Evolutionary conservation across 2,329 filamentous ascomycete genomes (phyloP), one percentile per base, ranked within the genome.

Genomic region (Lanzia echinophila): DNA sequence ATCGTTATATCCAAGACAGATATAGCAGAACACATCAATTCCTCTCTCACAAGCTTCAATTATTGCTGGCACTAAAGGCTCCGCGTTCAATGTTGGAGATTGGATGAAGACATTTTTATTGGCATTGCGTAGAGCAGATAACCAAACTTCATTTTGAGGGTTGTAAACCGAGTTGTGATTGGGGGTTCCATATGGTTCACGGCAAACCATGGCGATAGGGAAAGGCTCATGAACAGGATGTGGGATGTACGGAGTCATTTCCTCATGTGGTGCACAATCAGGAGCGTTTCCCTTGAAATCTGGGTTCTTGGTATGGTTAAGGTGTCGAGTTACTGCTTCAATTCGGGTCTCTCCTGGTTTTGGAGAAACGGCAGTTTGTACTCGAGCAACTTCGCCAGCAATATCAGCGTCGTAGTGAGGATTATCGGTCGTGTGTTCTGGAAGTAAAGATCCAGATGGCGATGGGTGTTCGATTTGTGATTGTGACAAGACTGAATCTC

Each of bases 1-100:
- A 60, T 91, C 88, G 58, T 91, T 91, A 70, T 92, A 92, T 1
- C 88, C 87, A 0, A 91, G 77, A 59, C 86, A 89, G 1, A 90
- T 75, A 58, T 88, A 90, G 65, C 82, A 84, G 0, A 79, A 82
- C 0, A 90, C 81, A 48, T 83, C 72, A 0, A 90, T 69, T 0
- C 87, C 87, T 1, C 87, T 74, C 56, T 82, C 75, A n/a, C 84
- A 77, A 0, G 88, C 87, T 3, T 76, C 76, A 0, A 79, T 65
- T 3, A 91, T 76, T 1, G 82, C 83, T 0, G 82, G 78, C 0
- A 90, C 63, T 0, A 90, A 71, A 0, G 82, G 83, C 54, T 79
- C 78, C 0, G 87, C 86, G 62, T 92, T 92, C 36, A 92, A 75
- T 20, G 88, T 86, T 0, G 88, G 88, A 0, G 86, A 84, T 67